Conservation (phyloP, 2,329 filamentous ascomycete genomes). For the Colletotrichum eremochloae region DNA sequence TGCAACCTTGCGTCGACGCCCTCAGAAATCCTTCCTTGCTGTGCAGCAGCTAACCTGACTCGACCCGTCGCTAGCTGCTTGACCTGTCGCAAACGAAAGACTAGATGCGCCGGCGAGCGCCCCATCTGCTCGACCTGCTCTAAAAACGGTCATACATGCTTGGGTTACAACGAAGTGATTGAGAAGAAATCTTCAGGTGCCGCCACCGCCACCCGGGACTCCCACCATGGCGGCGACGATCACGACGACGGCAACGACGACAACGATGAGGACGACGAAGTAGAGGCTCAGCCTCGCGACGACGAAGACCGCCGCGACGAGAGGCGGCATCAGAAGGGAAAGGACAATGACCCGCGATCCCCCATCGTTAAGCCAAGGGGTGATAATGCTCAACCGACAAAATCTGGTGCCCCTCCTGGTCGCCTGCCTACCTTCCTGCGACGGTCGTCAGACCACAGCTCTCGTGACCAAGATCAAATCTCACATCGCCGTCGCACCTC, state of each 20-base stretch:
- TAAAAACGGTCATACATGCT: constrained; percentile 77
- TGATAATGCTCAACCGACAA: constrained; percentile 10
- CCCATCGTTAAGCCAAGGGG: constrained; percentile 1
- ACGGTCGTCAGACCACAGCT: constrained; percentile 30
- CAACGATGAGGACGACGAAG: constrained; percentile 52
- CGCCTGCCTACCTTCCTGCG: constrained; percentile 34
- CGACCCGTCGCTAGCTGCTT: constrained; percentile 64
- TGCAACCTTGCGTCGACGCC: not conserved
- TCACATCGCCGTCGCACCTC: constrained; percentile 44
- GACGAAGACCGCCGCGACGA: constrained; percentile 54
- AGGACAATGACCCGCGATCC: constrained; percentile 29
- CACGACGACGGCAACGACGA: constrained; percentile 50
- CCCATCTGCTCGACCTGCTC: constrained; percentile 79
- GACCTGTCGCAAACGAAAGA: constrained; percentile 83
- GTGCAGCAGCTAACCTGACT: constrained; percentile 27
- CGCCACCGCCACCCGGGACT: constrained; percentile 32
- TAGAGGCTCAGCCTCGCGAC: constrained; percentile 54
- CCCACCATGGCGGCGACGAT: constrained; percentile 47
- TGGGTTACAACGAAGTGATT: constrained; percentile 72
- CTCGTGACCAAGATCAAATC: constrained; percentile 37
- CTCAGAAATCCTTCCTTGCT: constrained; percentile 26
- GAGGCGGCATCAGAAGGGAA: constrained; percentile 48
- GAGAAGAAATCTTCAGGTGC: constrained; percentile 56
- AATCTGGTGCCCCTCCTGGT: constrained; percentile 16
- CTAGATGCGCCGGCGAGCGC: constrained; percentile 79